Evolutionary conservation across 1,284 basidiomycete genomes (phyloP).

Genomic region (Melampsora americana): DNA sequence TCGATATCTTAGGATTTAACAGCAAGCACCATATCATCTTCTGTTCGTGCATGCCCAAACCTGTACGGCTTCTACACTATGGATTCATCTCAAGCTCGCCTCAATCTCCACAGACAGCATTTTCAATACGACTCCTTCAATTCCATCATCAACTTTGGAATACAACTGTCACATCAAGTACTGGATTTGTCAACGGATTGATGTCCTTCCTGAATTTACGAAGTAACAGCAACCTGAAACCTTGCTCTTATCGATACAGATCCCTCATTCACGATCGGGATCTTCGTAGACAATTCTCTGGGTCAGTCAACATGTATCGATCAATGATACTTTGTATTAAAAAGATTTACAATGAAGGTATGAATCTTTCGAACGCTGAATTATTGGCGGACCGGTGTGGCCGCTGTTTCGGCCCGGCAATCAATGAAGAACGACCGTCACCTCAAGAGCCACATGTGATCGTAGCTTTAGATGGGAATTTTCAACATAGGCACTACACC

Average conservation of each 20-base stretch:
- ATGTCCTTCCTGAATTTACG: not conserved
- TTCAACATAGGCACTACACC: slow-evolving; percentile 7
- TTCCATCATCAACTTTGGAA: slow-evolving; percentile 24
- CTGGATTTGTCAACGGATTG: not conserved
- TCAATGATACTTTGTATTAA: not conserved
- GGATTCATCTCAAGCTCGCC: no score
- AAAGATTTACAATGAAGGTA: not conserved
- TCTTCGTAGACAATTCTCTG: not conserved
- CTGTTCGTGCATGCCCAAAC: slow-evolving; percentile 12
- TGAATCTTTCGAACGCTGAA: not conserved
- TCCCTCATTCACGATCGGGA: not conserved
- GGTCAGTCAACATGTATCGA: not conserved
- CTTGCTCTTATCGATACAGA: not conserved
- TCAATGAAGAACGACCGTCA: not conserved
- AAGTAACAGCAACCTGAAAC: not conserved
- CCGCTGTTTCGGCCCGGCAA: slow-evolving; percentile 6
- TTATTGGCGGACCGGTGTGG: not conserved
- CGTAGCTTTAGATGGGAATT: slow-evolving; percentile 3
- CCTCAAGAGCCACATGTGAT: slow-evolving; percentile 2
- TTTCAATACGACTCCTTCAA: slow-evolving; percentile 18
- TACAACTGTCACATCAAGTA: not conserved
- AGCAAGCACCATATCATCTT: not conserved
- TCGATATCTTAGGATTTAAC: not conserved
- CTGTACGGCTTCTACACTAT: slow-evolving; percentile 1
- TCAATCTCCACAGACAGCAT: slow-evolving; percentile 9